Evolutionary conservation across 352 stramenopile genomes (phyloP).

Genomic region (Saprolegnia diclina): DNA sequence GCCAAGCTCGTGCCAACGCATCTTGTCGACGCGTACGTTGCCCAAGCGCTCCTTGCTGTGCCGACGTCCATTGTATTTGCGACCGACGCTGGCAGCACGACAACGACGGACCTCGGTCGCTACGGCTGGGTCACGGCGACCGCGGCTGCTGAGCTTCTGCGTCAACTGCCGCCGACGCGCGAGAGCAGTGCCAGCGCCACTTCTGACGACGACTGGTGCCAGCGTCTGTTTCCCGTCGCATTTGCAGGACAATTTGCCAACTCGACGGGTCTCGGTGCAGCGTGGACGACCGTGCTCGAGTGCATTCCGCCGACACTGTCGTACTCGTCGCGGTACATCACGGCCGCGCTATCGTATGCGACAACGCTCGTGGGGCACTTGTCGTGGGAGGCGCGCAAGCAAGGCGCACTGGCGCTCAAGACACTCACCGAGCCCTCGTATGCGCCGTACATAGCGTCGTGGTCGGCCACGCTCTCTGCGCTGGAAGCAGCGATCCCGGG

Average conservation of each 20-base stretch:
- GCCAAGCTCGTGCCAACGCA: constrained; percentile 47
- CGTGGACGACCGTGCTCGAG: constrained; percentile 58
- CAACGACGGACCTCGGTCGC: constrained; percentile 36
- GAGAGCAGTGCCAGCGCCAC: constrained; percentile 42
- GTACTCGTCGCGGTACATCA: constrained; percentile 46
- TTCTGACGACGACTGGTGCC: constrained; percentile 48
- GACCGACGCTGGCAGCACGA: constrained; percentile 41
- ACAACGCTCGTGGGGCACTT: constrained; percentile 50
- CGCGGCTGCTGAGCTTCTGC: constrained; percentile 11
- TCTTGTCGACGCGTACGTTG: constrained; percentile 50
- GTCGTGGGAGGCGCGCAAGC: constrained; percentile 67
- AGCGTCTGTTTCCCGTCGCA: constrained; percentile 59
- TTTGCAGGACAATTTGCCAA: constrained; percentile 69
- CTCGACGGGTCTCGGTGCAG: constrained; percentile 38
- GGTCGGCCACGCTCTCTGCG: constrained; percentile 39
- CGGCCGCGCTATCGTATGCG: constrained; percentile 40
- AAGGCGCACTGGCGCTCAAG: constrained; percentile 59
- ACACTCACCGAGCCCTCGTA: constrained; percentile 37
- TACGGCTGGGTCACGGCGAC: constrained; percentile 27
- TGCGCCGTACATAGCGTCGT: neutral
- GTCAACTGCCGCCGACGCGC: constrained; percentile 30
- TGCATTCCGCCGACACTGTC: constrained; percentile 56
- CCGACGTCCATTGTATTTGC: constrained; percentile 59
- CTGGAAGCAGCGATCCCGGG: constrained; percentile 53
- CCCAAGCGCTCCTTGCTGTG: neutral